These are phyloP conservation scores for Hordeum marinum DNA, from an alignment of 176 grass and related monocot genomes.

Conservation along the genomic window DNA sequence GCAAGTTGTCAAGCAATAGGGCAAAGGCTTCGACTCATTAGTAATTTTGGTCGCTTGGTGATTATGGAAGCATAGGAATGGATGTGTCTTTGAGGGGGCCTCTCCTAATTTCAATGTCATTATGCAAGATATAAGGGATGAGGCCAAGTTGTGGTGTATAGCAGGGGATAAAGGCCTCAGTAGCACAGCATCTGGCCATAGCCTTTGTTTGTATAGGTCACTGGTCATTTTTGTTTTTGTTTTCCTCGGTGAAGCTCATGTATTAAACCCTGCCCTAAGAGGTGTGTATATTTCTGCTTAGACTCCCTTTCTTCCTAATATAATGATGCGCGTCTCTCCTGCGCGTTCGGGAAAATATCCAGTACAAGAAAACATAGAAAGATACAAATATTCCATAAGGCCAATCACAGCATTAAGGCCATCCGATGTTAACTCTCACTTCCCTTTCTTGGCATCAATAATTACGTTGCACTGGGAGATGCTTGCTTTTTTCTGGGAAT, in stretches of 20 bases:
- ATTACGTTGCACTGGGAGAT: background rate
- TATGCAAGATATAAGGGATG: background rate
- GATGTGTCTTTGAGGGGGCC: background rate
- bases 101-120: too few relatives aligned
- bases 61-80: background rate
- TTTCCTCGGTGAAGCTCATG: background rate
- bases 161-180: background rate
- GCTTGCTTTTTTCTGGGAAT: background rate
- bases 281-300: background rate
- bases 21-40: background rate
- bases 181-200: background rate
- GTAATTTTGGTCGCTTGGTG: background rate
- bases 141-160: background rate
- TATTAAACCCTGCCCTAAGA: background rate
- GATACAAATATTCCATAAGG: background rate
- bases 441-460: background rate
- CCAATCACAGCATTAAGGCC: background rate
- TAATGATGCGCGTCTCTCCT: background rate
- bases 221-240: background rate
- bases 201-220: background rate
- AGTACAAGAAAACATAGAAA: background rate
- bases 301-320: background rate
- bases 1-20: background rate
- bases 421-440: background rate
- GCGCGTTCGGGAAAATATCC: background rate